Conservation (phyloP, 2,329 filamentous ascomycete species). For the Colletotrichum limetticola region DNA sequence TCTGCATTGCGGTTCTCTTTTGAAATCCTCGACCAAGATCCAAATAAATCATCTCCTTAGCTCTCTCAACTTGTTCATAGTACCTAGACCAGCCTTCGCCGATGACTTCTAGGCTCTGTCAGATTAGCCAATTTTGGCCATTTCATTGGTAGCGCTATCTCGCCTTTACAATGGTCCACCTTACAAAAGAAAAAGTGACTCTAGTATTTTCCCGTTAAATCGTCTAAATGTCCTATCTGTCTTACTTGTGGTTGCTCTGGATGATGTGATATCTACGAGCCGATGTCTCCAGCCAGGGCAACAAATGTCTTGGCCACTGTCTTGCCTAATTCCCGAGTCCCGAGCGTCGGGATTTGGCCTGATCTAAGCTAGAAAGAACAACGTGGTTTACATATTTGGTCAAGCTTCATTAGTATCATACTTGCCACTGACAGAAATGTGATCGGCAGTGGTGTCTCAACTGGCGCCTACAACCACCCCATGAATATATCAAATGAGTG, state of each 20-base stretch:
- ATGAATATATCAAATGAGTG: background rate
- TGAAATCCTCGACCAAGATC: background rate
- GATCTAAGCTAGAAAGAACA: background rate
- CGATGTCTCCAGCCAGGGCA: background rate
- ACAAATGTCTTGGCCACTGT: background rate
- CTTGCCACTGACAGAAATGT: background rate
- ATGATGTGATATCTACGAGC: background rate
- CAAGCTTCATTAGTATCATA: background rate
- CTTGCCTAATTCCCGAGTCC: background rate
- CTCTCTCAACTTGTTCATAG: too few species aligned
- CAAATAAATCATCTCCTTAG: too few species aligned
- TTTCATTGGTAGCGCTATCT: too few species aligned
- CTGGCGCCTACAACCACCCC: background rate
- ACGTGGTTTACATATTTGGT: background rate
- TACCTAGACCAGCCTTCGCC: too few species aligned
- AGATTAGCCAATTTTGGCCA: too few species aligned
- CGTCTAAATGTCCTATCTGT: too few species aligned
- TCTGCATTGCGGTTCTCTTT: background rate
- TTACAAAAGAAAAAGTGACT: too few species aligned
- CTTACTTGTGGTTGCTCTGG: too few species aligned
- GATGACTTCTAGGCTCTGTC: too few species aligned
- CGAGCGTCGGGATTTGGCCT: background rate
- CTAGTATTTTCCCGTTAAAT: too few species aligned
- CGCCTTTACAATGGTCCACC: too few species aligned
- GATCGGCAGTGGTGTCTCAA: background rate